phyloP scores from a whole-genome alignment of 1,139 yeast species.

The Taphrina populina region DNA sequence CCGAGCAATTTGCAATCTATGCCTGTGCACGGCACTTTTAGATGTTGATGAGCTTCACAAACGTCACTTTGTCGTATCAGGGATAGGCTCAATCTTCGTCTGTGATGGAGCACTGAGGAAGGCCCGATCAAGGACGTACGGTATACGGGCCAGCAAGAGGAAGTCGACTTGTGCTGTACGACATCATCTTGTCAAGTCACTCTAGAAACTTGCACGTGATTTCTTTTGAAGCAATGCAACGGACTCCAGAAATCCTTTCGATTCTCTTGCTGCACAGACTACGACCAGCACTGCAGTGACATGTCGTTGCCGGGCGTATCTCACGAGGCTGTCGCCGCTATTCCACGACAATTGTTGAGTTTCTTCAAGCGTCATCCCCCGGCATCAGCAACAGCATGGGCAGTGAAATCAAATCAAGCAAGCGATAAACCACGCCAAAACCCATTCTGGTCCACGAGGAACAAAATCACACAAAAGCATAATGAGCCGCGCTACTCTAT shows the following conservation, averaged over 20 bases:
- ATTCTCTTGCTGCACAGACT: background rate
- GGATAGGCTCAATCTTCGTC: too few relatives aligned
- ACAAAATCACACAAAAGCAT: slow-evolving; percentile 9
- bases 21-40: too few relatives aligned
- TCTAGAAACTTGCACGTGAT: too few relatives aligned
- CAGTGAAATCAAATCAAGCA: slow-evolving; percentile 66
- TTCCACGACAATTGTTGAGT: slow-evolving; percentile 18
- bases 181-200: too few relatives aligned
- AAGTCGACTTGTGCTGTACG: too few relatives aligned
- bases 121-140: too few relatives aligned
- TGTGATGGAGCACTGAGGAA: too few relatives aligned
- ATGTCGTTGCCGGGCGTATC: slow-evolving; percentile 4
- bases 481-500: slow-evolving; percentile 31
- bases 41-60: too few relatives aligned
- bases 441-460: slow-evolving; percentile 27
- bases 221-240: too few relatives aligned
- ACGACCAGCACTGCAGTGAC: background rate
- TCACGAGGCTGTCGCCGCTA: slow-evolving; percentile 6
- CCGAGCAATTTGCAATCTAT: too few relatives aligned
- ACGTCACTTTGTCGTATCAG: too few relatives aligned
- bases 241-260: background rate
- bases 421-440: background rate
- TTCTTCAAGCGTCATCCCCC: slow-evolving; percentile 31
- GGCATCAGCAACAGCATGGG: slow-evolving; percentile 49
- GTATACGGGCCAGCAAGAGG: too few relatives aligned